Evolutionary conservation across 2,329 filamentous ascomycete species (phyloP).

Genomic region (Aspergillus pseudoviridinutans): DNA sequence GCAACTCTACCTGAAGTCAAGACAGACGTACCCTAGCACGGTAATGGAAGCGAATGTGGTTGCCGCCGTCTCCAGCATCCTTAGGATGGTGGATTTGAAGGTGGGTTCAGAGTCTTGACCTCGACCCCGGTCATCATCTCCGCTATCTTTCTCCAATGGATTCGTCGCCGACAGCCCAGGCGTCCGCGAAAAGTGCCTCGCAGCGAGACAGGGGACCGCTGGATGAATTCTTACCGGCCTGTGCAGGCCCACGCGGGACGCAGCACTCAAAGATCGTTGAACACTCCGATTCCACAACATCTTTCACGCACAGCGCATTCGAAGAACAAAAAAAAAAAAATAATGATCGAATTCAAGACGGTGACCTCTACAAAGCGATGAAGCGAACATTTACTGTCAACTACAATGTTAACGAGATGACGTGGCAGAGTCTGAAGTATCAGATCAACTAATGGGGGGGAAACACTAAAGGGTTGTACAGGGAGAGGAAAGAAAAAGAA

Average conservation of each 20-base stretch:
- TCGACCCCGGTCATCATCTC: constrained; percentile 23
- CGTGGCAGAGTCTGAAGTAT: constrained; percentile 1
- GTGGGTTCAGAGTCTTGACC: constrained; percentile 27
- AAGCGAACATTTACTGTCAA: constrained; percentile 4
- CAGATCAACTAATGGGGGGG: constrained; percentile 11
- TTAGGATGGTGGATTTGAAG: constrained; percentile 44
- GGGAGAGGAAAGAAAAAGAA: constrained; percentile 5
- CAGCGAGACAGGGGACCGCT: constrained; percentile 10
- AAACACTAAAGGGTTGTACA: constrained; percentile 14
- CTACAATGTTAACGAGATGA: constrained; percentile 4
- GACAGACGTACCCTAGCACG: constrained; percentile 56
- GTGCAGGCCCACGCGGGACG: constrained; percentile 15
- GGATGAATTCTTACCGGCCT: constrained; percentile 11
- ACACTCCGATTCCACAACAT: constrained; percentile 25
- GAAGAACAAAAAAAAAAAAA: constrained; percentile 4
- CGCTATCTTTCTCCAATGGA: constrained; percentile 27
- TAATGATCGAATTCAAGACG: neutral
- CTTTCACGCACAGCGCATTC: neutral
- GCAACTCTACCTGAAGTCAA: neutral
- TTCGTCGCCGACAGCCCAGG: constrained; percentile 21
- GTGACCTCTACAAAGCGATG: neutral
- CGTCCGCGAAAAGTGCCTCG: constrained; percentile 22
- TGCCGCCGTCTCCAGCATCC: constrained; percentile 69
- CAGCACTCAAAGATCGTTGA: constrained; percentile 17
- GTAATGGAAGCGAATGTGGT: constrained; percentile 73